phyloP scores from a whole-genome alignment of 164 flowering plant species.

The Tetracentron sinense region DNA sequence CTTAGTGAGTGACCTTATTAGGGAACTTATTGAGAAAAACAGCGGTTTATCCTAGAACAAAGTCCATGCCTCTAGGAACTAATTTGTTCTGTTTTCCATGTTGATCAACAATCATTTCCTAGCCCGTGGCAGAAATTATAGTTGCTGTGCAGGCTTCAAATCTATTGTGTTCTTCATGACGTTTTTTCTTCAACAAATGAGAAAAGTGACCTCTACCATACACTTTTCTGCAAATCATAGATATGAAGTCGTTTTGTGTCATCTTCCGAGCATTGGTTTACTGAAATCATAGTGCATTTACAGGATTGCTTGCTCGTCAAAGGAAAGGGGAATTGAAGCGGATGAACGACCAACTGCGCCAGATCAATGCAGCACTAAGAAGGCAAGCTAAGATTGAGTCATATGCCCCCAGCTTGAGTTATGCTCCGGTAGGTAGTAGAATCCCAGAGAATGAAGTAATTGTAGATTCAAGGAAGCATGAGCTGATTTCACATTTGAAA shows the following conservation, averaged over 20 bases:
- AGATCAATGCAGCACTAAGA: conserved; percentile 87
- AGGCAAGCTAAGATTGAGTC: conserved; percentile 99
- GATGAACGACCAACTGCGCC: conserved; percentile 86
- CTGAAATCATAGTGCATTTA: not conserved
- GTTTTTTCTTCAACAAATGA: no score
- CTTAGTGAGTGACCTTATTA: no score
- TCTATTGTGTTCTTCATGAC: not conserved
- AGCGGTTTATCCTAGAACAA: no score
- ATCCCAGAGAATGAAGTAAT: conserved; percentile 66
- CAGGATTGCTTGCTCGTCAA: conserved; percentile 91
- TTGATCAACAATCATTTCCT: not conserved
- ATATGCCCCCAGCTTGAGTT: conserved; percentile 86
- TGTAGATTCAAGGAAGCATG: conserved; percentile 73
- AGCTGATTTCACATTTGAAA: conserved; percentile 61
- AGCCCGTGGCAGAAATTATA: not conserved
- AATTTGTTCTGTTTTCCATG: not conserved
- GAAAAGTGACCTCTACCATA: no score
- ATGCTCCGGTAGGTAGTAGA: conserved; percentile 76
- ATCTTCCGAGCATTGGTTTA: not conserved
- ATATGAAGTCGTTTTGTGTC: not conserved
- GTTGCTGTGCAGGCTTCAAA: not conserved
- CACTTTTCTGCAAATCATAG: no score
- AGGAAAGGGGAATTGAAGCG: conserved; percentile 73
- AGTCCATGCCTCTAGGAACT: not conserved
- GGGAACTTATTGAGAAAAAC: no score